A percentile compares a stretch with the other conserved stretches of the same genome.
These are phyloP conservation scores for Apiotrichum brassicae DNA, from an alignment of 1,284 basidiomycete species.

Conservation along the genomic window DNA sequence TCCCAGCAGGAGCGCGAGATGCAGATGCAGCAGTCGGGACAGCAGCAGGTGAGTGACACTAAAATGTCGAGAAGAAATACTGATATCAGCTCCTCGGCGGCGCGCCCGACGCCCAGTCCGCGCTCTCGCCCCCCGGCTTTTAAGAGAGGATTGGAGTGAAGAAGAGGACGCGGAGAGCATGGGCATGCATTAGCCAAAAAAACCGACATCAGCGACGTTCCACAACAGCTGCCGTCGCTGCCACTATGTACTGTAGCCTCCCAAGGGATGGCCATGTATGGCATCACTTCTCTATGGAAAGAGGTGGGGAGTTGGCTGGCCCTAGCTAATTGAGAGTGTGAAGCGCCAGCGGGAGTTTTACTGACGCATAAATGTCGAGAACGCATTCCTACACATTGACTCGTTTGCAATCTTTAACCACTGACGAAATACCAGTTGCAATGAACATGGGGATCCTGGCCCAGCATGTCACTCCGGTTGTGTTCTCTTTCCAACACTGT, in stretches of 20 bases:
- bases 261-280: conserved; percentile 9
- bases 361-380: too few relatives aligned
- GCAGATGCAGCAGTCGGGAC: conserved; percentile 84
- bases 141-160: conserved; percentile 2
- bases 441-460: too few relatives aligned
- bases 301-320: neutral
- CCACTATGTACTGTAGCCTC: conserved; percentile 14
- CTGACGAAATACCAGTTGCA: too few relatives aligned
- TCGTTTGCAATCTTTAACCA: too few relatives aligned
- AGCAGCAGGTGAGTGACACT: conserved; percentile 65
- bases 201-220: conserved; percentile 1
- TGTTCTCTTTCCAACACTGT: too few relatives aligned
- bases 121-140: conserved; percentile 18
- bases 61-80: neutral
- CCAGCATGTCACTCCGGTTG: too few relatives aligned
- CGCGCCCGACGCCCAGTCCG: conserved; percentile 3
- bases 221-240: conserved; percentile 1
- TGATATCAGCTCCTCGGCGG: conserved; percentile 17
- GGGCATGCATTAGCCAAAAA: neutral
- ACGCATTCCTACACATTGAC: too few relatives aligned
- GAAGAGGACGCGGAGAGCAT: too few relatives aligned
- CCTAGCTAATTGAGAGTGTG: too few relatives aligned
- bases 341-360: too few relatives aligned
- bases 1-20: conserved; percentile 93
- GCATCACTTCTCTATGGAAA: conserved; percentile 8